These are phyloP conservation scores for Bryoglossum gracile DNA, from an alignment of 495 filamentous ascomycete species.

Conservation along the genomic window DNA sequence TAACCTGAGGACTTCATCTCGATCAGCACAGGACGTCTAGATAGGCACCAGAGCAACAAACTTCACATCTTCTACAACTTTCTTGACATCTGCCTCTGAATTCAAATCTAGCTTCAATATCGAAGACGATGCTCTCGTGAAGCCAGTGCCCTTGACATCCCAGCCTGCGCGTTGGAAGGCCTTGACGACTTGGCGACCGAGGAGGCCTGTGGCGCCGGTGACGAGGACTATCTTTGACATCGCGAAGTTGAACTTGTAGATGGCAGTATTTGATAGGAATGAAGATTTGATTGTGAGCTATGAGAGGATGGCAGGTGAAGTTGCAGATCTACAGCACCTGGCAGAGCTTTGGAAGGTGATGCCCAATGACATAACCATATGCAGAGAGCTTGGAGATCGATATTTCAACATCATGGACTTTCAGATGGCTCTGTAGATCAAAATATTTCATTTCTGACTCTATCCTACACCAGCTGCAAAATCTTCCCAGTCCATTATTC, in stretches of 20 bases:
- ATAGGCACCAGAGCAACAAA: constrained; percentile 27
- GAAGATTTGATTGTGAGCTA: no score
- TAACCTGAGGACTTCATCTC: constrained; percentile 59
- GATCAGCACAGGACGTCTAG: no score
- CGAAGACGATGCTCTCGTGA: constrained; percentile 62
- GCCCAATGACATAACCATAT: not conserved
- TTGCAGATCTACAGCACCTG: not conserved
- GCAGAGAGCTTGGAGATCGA: not conserved
- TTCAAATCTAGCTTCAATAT: constrained; percentile 72
- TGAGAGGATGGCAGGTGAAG: no score
- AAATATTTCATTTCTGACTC: no score
- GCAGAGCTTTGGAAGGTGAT: not conserved
- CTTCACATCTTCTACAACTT: constrained; percentile 57
- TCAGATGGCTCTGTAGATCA: not conserved
- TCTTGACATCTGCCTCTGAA: constrained; percentile 52
- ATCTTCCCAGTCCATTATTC: no score
- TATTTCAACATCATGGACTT: not conserved
- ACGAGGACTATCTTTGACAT: constrained; percentile 56
- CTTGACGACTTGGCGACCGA: constrained; percentile 74
- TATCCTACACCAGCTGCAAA: no score
- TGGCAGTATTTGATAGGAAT: no score
- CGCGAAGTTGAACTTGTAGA: constrained; percentile 2
- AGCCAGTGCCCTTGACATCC: constrained; percentile 75
- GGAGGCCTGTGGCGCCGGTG: constrained; percentile 78
- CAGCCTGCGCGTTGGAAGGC: constrained; percentile 64